Evolutionary conservation across 805 yeast species (phyloP).

Genomic region (Kazachstania bromeliacearum): DNA sequence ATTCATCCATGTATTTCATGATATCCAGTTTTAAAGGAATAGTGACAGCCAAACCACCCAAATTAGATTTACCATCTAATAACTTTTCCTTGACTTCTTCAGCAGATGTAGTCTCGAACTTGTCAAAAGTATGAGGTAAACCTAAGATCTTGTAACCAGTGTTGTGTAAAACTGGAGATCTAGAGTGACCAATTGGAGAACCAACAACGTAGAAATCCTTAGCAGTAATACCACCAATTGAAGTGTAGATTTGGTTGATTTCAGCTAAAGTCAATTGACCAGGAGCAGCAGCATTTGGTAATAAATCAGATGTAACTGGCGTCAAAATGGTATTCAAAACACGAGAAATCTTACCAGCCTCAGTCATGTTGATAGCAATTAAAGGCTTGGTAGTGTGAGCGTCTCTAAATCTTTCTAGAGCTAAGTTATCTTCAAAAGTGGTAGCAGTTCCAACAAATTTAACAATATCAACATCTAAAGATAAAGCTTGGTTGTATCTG

Average conservation of each 20-base stretch:
- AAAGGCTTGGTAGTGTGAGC: constrained; percentile 49
- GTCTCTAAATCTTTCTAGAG: constrained; percentile 59
- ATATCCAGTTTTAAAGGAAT: constrained; percentile 86
- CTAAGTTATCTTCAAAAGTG: constrained; percentile 55
- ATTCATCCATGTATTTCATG: constrained; percentile 51
- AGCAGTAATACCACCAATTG: constrained; percentile 52
- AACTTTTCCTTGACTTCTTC: constrained; percentile 44
- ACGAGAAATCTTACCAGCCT: constrained; percentile 65
- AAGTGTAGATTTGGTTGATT: constrained; percentile 46
- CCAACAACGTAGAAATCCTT: constrained; percentile 71
- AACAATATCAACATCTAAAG: constrained; percentile 59
- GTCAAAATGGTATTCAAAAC: constrained; percentile 68
- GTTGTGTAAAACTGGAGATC: constrained; percentile 82
- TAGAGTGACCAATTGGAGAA: constrained; percentile 72
- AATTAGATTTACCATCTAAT: constrained; percentile 35
- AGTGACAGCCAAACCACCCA: constrained; percentile 95
- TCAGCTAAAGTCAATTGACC: constrained; percentile 64
- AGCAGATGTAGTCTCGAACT: constrained; percentile 61
- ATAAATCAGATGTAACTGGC: constrained; percentile 67
- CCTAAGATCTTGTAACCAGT: constrained; percentile 68
- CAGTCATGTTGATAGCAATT: constrained; percentile 78
- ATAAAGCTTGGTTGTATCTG: constrained; percentile 56
- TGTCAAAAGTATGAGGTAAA: constrained; percentile 61
- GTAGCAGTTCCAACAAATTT: constrained; percentile 79
- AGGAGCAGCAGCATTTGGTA: constrained; percentile 68